Evolutionary conservation across 345 rosid species (phyloP), one percentile per base, ranked within the genome.

Genomic region (Eucalyptus sp.): DNA sequence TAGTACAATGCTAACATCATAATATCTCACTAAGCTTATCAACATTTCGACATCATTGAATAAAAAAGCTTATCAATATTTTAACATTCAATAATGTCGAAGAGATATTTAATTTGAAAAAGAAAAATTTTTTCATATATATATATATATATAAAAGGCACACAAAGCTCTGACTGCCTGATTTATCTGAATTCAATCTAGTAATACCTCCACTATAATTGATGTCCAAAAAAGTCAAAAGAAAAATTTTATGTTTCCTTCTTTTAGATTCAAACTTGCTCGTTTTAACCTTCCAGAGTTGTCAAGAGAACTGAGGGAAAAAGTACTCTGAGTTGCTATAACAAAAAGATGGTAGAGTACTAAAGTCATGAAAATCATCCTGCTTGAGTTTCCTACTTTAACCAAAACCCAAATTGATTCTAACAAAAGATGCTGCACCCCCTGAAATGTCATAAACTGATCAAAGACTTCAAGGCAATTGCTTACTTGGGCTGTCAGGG

Each of bases 401-500:
- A 24, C 25, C 25, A 31, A 80, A 43, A 25, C 50, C 58, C 12
- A 87, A 41, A 71, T 71, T 37, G 22, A 71, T 71, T 71, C 81
- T 33, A 71, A 71, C 44, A 71, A 71, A 71, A 17, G 81, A 71
- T 71, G 81, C 81, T 33, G 81, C 81, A 71, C 51, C 80, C 64
- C 22, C 29, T 56, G 48, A 86, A 22, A 52, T 43, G 49, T 86
- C 76, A 86, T 37, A 50, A 88, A 22, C 50, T 49, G 79, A 27
- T 37, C 46, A 48, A 33, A 14, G 16, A 60, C 18, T 87, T 52
- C 41, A 13, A 41, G 33, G 68, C 49, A 60, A 33, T 76, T 64
- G 43, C 93, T 91, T 94, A 95, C 97, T 89, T 96, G 97, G 60
- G 95, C 96, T 52, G 97, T 96, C 86, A 96, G 96, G 5, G 96